Conservation (phyloP, 371 early-diverging fungal genomes). For the Amoeboaphelidium protococcarum region DNA sequence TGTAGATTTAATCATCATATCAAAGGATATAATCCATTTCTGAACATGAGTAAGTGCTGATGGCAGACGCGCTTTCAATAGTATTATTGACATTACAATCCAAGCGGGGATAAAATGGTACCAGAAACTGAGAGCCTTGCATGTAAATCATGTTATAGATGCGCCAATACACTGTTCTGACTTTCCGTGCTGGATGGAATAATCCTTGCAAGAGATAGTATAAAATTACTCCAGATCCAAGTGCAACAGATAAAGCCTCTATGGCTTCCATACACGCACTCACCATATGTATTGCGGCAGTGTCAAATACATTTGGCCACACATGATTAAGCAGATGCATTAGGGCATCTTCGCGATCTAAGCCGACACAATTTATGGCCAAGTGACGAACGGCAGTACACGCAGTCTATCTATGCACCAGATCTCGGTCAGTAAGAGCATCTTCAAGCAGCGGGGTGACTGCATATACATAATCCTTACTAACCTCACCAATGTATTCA, state of each 20-base stretch:
- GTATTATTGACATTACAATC: too few species aligned
- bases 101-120: too few species aligned
- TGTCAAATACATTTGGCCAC: constrained; percentile 96
- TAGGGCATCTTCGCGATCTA: constrained; percentile 76
- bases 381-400: constrained; percentile 74
- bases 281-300: constrained; percentile 28
- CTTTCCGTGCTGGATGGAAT: constrained; percentile 89
- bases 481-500: constrained; percentile 91
- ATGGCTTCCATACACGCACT: constrained; percentile 89
- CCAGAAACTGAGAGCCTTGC: too few species aligned
- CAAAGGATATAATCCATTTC: too few species aligned
- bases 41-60: too few species aligned
- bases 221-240: constrained; percentile 63
- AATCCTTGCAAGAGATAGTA: constrained; percentile 60
- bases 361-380: constrained; percentile 69
- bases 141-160: constrained; percentile 80
- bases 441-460: constrained; percentile 86
- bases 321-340: constrained; percentile 79
- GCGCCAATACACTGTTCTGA: constrained; percentile 90
- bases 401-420: constrained; percentile 89
- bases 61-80: too few species aligned
- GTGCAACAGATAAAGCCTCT: constrained; percentile 65
- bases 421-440: constrained; percentile 87
- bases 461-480: constrained; percentile 78
- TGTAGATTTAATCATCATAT: too few species aligned